These are phyloP conservation scores for Aspergillus tubingensis DNA, from an alignment of 2,329 filamentous ascomycete genomes.

Conservation along the genomic window DNA sequence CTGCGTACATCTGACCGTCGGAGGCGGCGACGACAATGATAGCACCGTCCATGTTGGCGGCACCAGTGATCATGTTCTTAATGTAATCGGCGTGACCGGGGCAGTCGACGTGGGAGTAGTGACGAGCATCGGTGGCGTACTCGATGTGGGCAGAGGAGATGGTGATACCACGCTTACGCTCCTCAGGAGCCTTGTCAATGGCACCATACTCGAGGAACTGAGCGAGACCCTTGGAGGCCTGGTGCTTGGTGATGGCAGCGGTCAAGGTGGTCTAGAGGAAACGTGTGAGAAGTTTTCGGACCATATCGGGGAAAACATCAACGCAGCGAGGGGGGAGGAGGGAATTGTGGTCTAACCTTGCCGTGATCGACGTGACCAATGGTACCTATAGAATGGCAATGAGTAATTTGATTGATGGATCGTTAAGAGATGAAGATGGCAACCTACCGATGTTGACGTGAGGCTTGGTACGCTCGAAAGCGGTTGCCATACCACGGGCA, in stretches of 20 bases:
- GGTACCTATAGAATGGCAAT: conserved; percentile 63
- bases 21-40: conserved; percentile 98
- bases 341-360: conserved; percentile 65
- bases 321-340: conserved; percentile 6
- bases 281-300: conserved; percentile 17
- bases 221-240: conserved; percentile 90
- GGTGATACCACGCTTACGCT: conserved; percentile 99
- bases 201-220: conserved; percentile 95
- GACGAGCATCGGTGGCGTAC: conserved; percentile 88
- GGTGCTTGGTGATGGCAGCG: conserved; percentile 97
- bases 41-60: conserved; percentile 98
- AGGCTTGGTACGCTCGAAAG: conserved; percentile 87
- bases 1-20: conserved; percentile 85
- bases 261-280: conserved; percentile 83
- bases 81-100: conserved; percentile 99
- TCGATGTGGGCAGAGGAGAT: conserved; percentile 98
- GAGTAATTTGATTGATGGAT: not conserved
- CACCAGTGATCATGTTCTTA: conserved; percentile 99
- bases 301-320: conserved; percentile 6
- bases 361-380: conserved; percentile 99
- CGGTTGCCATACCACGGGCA: conserved; percentile 60
- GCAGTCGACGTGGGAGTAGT: conserved; percentile 99
- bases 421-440: not conserved
- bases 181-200: conserved; percentile 98
- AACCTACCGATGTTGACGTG: conserved; percentile 92